A percentile compares a stretch with the other conserved stretches of the same genome.
Conservation (phyloP, 1,139 yeast genomes). For the Nematodospora anomalae region DNA sequence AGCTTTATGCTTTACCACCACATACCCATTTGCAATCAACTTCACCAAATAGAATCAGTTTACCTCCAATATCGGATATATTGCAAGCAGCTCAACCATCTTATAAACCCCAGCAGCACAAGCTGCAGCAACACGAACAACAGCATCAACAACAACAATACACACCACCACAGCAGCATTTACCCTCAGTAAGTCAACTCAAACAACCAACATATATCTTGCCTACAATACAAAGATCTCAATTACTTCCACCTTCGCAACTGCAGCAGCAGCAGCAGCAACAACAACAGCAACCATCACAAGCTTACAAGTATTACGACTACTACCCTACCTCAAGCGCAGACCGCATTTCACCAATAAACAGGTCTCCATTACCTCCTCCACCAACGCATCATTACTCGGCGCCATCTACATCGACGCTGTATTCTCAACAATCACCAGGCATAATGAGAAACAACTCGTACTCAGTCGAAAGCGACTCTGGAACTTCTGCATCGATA, state of each 20-base stretch:
- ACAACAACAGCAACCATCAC: constrained; percentile 2
- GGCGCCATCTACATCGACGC: constrained; percentile 3
- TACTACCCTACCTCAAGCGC: constrained; percentile 8
- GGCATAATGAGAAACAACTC: constrained; percentile 8
- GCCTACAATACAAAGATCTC: constrained; percentile 3
- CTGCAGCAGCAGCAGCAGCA: constrained; percentile 6
- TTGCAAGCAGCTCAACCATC: constrained; percentile 14
- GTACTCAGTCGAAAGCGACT: background rate
- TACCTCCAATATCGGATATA: constrained; percentile 41
- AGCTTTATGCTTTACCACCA: constrained; percentile 1
- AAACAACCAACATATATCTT: constrained; percentile 6
- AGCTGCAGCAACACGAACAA: constrained; percentile 8
- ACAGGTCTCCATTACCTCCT: constrained; percentile 6
- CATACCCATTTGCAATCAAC: background rate
- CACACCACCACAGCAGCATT: background rate
- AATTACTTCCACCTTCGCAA: constrained; percentile 1
- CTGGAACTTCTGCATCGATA: constrained; percentile 2
- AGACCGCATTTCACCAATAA: constrained; percentile 7
- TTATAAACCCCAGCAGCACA: constrained; percentile 7
- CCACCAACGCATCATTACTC: constrained; percentile 6
- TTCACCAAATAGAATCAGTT: constrained; percentile 23
- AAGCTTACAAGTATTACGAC: constrained; percentile 6
- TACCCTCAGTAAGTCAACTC: constrained; percentile 10
- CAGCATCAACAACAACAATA: constrained; percentile 4
- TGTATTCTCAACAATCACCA: constrained; percentile 1